Percentiles rank a stretch among this genome's conserved stretches.
phyloP scores from a whole-genome alignment of 768 basidiomycete species.

The Trametes cinnabarina region DNA sequence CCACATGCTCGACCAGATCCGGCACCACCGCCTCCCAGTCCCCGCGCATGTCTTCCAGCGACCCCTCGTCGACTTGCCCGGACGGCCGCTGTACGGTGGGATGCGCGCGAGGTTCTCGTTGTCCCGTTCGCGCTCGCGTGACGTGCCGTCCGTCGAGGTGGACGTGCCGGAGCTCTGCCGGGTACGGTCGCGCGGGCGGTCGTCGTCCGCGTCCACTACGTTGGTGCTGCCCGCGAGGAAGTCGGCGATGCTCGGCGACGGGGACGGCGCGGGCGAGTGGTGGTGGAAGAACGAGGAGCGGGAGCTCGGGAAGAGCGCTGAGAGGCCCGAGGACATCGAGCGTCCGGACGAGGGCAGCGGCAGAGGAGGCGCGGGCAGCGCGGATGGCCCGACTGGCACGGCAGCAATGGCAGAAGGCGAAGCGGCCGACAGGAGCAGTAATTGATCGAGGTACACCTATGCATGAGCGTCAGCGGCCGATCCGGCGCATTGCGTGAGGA shows the following conservation, averaged over 20 bases:
- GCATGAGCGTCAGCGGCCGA: not conserved
- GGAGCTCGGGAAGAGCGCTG: constrained; percentile 21
- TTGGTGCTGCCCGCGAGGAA: not conserved
- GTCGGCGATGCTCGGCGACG: constrained; percentile 11
- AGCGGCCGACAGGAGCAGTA: constrained; percentile 33
- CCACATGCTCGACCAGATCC: constrained; percentile 25
- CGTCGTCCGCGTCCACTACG: not conserved
- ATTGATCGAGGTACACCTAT: constrained; percentile 47
- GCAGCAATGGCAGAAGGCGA: constrained; percentile 30
- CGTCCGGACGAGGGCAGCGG: constrained; percentile 11
- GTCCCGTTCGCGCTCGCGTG: constrained; percentile 7
- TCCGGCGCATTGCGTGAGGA: not conserved
- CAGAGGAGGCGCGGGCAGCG: not conserved
- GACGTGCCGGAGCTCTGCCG: constrained; percentile 14
- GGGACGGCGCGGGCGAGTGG: constrained; percentile 7
- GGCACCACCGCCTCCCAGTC: constrained; percentile 9
- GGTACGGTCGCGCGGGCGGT: not conserved
- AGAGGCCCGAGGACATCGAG: constrained; percentile 19
- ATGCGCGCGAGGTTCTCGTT: constrained; percentile 13
- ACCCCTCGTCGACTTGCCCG: constrained; percentile 31
- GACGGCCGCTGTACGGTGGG: not conserved
- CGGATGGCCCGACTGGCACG: not conserved
- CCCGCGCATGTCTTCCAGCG: constrained; percentile 2
- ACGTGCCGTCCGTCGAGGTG: not conserved
- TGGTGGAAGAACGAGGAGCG: constrained; percentile 22